Conservation (phyloP, 2,329 filamentous ascomycete genomes). For the Arthrinium phaeospermum region DNA sequence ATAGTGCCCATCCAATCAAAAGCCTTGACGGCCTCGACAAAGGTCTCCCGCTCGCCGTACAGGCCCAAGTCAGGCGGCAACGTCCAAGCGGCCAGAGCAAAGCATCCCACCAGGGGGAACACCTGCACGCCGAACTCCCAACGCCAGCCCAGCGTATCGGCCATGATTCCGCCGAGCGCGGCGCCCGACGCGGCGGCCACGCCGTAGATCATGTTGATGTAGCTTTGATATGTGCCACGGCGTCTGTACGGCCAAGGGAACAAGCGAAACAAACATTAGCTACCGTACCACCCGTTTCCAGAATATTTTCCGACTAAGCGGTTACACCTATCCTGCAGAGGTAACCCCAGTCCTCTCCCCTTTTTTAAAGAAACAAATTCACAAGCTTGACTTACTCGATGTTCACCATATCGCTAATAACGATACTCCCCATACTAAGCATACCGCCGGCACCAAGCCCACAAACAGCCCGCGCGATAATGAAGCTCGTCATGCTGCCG, state of each 20-base stretch:
- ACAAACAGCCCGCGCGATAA: conserved; percentile 71
- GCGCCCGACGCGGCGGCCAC: conserved; percentile 65
- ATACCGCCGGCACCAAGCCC: conserved; percentile 76
- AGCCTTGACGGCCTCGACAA: conserved; percentile 55
- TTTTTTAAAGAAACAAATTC: neutral
- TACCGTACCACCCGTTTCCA: neutral
- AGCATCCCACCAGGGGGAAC: conserved; percentile 53
- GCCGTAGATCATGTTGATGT: conserved; percentile 71
- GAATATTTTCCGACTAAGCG: neutral
- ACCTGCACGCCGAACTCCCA: conserved; percentile 73
- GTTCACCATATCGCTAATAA: conserved; percentile 75
- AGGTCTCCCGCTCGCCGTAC: conserved; percentile 48
- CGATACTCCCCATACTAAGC: conserved; percentile 71
- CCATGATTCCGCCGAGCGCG: conserved; percentile 72
- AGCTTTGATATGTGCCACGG: conserved; percentile 75
- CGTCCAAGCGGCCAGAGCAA: conserved; percentile 50
- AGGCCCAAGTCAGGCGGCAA: conserved; percentile 61
- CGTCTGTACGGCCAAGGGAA: conserved; percentile 34
- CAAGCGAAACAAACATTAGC: neutral
- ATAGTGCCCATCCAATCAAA: conserved; percentile 64
- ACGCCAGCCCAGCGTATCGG: conserved; percentile 74
- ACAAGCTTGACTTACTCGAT: conserved; percentile 60
- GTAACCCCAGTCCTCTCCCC: neutral
- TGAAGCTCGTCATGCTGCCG: conserved; percentile 70
- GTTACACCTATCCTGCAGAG: neutral